Evolutionary conservation across 2,329 filamentous ascomycete genomes (phyloP), one percentile per base, ranked within the genome.

Genomic region (Alternaria brassicae): DNA sequence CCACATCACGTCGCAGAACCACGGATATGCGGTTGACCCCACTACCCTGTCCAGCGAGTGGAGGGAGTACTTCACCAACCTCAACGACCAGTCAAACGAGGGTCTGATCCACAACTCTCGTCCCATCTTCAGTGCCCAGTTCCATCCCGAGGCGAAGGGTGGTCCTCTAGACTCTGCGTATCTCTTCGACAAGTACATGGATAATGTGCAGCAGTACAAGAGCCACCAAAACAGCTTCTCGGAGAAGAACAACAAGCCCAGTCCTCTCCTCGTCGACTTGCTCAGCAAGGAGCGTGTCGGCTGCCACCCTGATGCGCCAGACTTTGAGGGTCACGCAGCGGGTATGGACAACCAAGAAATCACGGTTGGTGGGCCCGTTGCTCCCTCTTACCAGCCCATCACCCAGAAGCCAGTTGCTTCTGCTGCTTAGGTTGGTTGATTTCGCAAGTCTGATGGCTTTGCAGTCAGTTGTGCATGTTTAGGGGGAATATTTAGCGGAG

Each of bases 1-100:
- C 88, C 94, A 98, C 84, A 98, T 98, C 80, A 98, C 94, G 59
- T 93, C 90, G 79, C 95, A 99, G 85, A 98, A 98, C 83, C 95
- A 98, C 82, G 95, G 95, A 63, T 99, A 98, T 74, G 95, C 94
- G 41, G 91, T 99, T 60, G 94, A 98, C 75, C 87, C 91, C 6
- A 85, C 86, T 60, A 97, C 92, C 10, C 84, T 99, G 39, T 88
- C 91, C 54, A 83, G 82, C 55, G 93, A 97, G 36, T 99, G 93
- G 88, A 95, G 93, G 85, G 94, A 97, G 80, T 98, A 96, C 85
- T 99, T 98, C 78, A 90, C 96, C 80, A 98, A 99, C 85, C 85
- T 98, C 68, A 99, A 98, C 81, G 95, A 99, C 76, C 92, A 93
- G 63, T 94, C 91, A 80, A 99, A 99, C 80, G 95, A 99, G 84